Base-by-base conservation (phyloP, 2,329 filamentous ascomycete genomes). In the Ophiostoma populinum region DNA sequence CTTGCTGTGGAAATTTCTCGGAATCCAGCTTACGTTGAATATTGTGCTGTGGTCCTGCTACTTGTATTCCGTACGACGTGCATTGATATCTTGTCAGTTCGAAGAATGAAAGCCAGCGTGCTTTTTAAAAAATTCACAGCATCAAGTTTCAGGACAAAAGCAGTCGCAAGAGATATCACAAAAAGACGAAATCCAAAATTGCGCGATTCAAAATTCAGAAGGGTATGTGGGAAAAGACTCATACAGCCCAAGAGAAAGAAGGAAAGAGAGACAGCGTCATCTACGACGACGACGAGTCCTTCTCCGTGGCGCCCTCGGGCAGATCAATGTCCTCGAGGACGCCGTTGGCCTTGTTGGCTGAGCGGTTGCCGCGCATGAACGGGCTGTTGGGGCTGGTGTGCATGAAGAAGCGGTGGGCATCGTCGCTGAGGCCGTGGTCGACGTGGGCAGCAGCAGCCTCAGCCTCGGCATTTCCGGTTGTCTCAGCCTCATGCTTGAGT, bases 331-430 rank as follows among this genome's bases (percentile, higher is more conserved):
- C 37, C 37, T 39, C 34, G 8, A 39, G 37, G 19, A 39, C 37
- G 12, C 37, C 37, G 29, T 34, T 36, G 24, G 37, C 5, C 37
- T 32, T 41, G 37, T n/a, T n/a, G n/a, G n/a, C n/a, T n/a, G 38
- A 31, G 21, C 28, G 32, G 15, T 26, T 31, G 31, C 35, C 24
- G 10, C 29, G 20, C 34, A 44, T 22, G 16, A 26, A 37, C 3
- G 40, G 41, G 36, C 41, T 45, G 40, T 35, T 37, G 31, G 33
- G 35, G 35, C 43, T 48, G 9, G 52, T 55, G 40, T 48, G 46
- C 47, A 58, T 55, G 52, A 72, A 72, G 51, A 69, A 72, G 26
- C 59, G 54, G 46, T 67, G 61, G 24, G 70, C 68, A 46, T 67
- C 61, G 13, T 59, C 54, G 6, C 62, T 67, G 42, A 67, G 65